These are phyloP conservation scores for Yamadazyma akitaensis DNA, from an alignment of 805 yeast species.

Conservation along the genomic window DNA sequence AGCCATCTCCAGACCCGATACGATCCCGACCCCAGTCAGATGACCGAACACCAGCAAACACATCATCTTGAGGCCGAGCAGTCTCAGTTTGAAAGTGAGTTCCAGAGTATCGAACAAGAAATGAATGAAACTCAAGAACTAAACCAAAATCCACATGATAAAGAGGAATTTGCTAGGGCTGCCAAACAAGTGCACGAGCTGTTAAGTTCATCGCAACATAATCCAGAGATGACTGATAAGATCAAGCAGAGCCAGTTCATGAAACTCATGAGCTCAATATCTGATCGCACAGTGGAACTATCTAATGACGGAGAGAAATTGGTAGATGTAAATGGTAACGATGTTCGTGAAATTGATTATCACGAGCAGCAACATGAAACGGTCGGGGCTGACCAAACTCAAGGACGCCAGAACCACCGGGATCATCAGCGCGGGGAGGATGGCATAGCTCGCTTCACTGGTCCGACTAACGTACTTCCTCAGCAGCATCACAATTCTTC, in stretches of 20 bases:
- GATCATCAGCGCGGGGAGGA: no score
- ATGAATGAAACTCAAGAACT: conserved; percentile 1
- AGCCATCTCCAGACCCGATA: conserved; percentile 18
- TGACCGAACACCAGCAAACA: conserved; percentile 26
- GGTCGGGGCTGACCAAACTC: neutral
- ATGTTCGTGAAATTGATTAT: conserved; percentile 22
- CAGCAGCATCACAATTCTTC: no score
- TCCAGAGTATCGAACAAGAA: conserved; percentile 24
- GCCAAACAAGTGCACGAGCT: conserved; percentile 35
- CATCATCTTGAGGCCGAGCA: conserved; percentile 26
- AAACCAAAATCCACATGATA: conserved; percentile 17
- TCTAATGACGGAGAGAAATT: conserved; percentile 34
- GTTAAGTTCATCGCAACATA: conserved; percentile 16
- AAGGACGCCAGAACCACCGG: neutral
- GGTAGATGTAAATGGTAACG: conserved; percentile 32
- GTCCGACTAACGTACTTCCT: neutral
- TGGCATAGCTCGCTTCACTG: no score
- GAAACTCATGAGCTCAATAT: conserved; percentile 38
- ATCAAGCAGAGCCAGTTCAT: conserved; percentile 35
- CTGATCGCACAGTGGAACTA: conserved; percentile 35
- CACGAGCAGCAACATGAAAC: conserved; percentile 9
- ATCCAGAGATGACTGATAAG: conserved; percentile 26
- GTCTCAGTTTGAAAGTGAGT: conserved; percentile 30
- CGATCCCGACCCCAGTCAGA: conserved; percentile 7
- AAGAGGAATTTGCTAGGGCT: conserved; percentile 37